Conservation (phyloP, 768 basidiomycete species). For the Mycena indigotica region DNA sequence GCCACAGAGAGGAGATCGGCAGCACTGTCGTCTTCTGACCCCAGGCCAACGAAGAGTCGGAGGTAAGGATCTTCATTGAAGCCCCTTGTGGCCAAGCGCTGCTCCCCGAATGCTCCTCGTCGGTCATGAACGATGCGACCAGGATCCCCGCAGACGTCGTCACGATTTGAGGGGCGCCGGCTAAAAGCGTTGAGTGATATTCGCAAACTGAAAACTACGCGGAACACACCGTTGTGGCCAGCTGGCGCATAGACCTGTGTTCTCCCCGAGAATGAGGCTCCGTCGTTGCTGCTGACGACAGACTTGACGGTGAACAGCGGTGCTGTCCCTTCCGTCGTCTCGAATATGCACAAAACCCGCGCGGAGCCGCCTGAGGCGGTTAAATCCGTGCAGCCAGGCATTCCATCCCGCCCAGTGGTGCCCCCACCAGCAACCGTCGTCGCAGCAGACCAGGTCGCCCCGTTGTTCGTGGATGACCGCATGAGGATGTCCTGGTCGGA, state of each 20-base stretch:
- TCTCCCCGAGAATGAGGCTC: not conserved
- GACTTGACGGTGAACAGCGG: constrained; percentile 24
- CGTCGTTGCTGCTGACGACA: constrained; percentile 26
- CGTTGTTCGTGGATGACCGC: constrained; percentile 24
- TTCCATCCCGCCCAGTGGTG: constrained; percentile 29
- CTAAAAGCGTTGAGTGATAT: constrained; percentile 7
- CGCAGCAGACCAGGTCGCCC: constrained; percentile 20
- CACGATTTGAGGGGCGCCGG: constrained; percentile 23
- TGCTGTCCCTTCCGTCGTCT: constrained; percentile 26
- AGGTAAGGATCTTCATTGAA: not conserved
- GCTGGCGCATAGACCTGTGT: constrained; percentile 21
- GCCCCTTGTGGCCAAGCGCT: not conserved
- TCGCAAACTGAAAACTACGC: no score
- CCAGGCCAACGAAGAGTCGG: not conserved
- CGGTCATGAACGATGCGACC: constrained; percentile 26
- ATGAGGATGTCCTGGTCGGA: constrained; percentile 29
- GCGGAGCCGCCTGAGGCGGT: not conserved
- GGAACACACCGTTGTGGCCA: constrained; percentile 21
- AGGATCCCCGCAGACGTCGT: constrained; percentile 18
- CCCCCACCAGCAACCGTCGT: not conserved
- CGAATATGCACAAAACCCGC: constrained; percentile 26
- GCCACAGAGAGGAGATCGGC: not conserved
- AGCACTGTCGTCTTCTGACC: constrained; percentile 2
- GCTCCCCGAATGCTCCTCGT: constrained; percentile 22
- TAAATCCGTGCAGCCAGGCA: constrained; percentile 24